Conservation (phyloP, 495 filamentous ascomycete genomes). For the Physcia stellaris region DNA sequence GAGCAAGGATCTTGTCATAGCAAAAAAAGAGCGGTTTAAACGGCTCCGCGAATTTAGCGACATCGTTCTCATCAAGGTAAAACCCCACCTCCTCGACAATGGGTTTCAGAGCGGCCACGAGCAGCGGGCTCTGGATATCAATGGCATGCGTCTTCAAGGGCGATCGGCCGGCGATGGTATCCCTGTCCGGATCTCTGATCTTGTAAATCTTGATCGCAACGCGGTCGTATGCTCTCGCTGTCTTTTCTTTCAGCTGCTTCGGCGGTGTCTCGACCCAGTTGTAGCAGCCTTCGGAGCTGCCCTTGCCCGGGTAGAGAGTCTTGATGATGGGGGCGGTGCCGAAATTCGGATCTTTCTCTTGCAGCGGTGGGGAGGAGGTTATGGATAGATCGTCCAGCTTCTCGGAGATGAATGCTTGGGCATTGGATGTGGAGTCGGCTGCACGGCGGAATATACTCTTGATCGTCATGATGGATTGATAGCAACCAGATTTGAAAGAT, state of each 20-base stretch:
- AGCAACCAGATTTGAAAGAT: too few species aligned
- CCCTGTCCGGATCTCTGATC: constrained; percentile 26
- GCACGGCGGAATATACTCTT: too few species aligned
- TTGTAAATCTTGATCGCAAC: constrained; percentile 30
- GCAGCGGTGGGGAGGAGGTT: too few species aligned
- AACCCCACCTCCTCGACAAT: constrained; percentile 21
- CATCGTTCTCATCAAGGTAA: constrained; percentile 19
- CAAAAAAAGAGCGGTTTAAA: constrained; percentile 26
- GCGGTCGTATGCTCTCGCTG: constrained; percentile 12
- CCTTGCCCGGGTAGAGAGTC: constrained; percentile 21
- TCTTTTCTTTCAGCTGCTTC: constrained; percentile 1
- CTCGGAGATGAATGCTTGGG: too few species aligned
- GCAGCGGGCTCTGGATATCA: constrained; percentile 23
- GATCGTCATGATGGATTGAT: too few species aligned
- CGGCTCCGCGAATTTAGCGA: constrained; percentile 19
- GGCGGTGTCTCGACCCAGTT: constrained; percentile 27
- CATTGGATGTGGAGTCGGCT: too few species aligned
- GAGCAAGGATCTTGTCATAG: constrained; percentile 21
- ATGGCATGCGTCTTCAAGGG: constrained; percentile 22
- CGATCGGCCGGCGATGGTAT: constrained; percentile 18
- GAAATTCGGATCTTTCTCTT: too few species aligned
- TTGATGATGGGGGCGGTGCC: constrained; percentile 13
- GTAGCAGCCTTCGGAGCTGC: constrained; percentile 9
- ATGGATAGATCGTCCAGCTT: too few species aligned
- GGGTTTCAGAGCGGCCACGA: constrained; percentile 19